Percentiles rank a stretch among this genome's conserved stretches.
Evolutionary conservation across 257 asterid genomes (phyloP).

Genomic region (Fraxinus excelsior): DNA sequence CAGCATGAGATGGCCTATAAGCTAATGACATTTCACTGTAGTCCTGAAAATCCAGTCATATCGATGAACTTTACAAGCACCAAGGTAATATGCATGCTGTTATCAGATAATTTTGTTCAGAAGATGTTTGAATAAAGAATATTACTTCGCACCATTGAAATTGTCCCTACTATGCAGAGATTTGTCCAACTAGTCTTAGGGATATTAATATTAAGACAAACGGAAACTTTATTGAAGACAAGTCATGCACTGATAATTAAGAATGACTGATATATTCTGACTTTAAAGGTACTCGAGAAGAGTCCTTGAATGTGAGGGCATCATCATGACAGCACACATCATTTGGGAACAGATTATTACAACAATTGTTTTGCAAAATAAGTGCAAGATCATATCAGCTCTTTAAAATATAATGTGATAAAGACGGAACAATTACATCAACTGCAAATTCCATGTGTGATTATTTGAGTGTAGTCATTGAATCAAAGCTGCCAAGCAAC

Average conservation of each 20-base stretch:
- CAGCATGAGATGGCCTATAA: slow-evolving; percentile 99
- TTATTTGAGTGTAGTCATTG: background rate
- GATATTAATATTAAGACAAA: background rate
- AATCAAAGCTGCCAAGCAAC: slow-evolving; percentile 7
- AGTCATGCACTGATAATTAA: background rate
- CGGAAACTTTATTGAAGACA: background rate
- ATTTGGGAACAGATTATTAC: background rate
- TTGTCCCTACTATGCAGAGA: background rate
- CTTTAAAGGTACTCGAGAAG: background rate
- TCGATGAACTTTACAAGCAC: slow-evolving; percentile 21
- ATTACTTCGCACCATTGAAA: background rate
- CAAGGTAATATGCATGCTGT: background rate
- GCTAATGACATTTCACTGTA: slow-evolving; percentile 93
- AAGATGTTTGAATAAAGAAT: background rate
- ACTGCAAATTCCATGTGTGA: background rate
- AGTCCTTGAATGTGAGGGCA: background rate
- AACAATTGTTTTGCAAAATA: background rate
- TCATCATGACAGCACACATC: background rate
- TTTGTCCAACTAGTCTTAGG: background rate
- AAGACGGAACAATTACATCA: background rate
- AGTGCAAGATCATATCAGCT: background rate
- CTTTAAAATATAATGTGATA: background rate
- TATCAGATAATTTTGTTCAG: background rate
- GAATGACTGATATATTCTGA: background rate
- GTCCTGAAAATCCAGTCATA: slow-evolving; percentile 53